Evolutionary conservation across 352 stramenopile species (phyloP).

Genomic region (Phytophthora cajani): DNA sequence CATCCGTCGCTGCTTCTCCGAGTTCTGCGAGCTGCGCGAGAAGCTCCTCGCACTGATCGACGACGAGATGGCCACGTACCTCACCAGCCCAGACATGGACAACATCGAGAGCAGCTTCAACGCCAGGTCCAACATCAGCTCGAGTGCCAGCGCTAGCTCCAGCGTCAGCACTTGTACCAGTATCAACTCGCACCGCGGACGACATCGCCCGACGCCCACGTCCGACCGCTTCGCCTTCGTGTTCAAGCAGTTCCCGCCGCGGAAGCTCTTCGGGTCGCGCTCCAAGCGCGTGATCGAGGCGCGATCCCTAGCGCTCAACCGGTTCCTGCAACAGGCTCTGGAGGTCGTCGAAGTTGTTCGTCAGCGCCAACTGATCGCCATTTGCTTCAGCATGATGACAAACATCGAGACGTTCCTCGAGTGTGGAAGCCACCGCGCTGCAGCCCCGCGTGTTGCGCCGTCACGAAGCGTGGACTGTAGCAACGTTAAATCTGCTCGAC

Average conservation of each 20-base stretch:
- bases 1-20: constrained; percentile 73
- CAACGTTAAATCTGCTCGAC: constrained; percentile 6
- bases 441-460: constrained; percentile 7
- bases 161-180: constrained; percentile 26
- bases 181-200: constrained; percentile 26
- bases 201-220: constrained; percentile 14
- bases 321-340: constrained; percentile 67
- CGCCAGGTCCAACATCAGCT: constrained; percentile 10
- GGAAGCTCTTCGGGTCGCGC: constrained; percentile 69
- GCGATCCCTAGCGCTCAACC: constrained; percentile 63
- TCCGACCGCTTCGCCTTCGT: constrained; percentile 62
- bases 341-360: constrained; percentile 61
- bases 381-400: constrained; percentile 79
- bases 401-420: constrained; percentile 75
- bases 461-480: constrained; percentile 11
- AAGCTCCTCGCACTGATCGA: constrained; percentile 71
- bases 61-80: constrained; percentile 40
- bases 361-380: constrained; percentile 64
- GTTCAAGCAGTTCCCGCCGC: constrained; percentile 71
- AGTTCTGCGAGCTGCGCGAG: constrained; percentile 78
- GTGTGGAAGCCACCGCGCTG: constrained; percentile 42
- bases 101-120: constrained; percentile 27
- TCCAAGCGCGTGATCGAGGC: constrained; percentile 76
- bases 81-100: constrained; percentile 29
- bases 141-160: constrained; percentile 14